Conservation (phyloP, 225 moss, liverwort and hornwort species). For the Thuidium tamariscinum region DNA sequence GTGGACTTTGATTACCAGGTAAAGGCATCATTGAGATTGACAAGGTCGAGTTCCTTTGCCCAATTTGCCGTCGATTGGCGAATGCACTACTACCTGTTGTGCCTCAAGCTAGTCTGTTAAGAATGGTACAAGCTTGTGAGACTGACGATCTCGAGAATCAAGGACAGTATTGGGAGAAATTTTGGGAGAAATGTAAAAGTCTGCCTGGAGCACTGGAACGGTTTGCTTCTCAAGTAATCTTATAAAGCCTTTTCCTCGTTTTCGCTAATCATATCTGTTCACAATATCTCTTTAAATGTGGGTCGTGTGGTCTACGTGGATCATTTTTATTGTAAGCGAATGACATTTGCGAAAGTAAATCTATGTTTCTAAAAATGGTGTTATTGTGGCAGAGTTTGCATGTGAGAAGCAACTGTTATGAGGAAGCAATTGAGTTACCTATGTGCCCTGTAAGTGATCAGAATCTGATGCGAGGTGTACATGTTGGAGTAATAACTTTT, state of each 20-base stretch:
- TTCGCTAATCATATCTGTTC: background rate
- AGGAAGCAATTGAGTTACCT: conserved; percentile 43
- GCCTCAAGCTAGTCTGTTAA: conserved; percentile 51
- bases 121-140: conserved; percentile 22
- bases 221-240: conserved; percentile 37
- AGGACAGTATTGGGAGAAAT: conserved; percentile 20
- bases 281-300: background rate
- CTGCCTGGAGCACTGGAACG: conserved; percentile 23
- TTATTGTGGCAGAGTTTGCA: conserved; percentile 52
- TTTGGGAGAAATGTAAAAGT: conserved; percentile 20
- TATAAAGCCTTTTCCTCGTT: background rate
- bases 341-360: background rate
- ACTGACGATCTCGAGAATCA: conserved; percentile 25
- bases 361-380: background rate
- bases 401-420: conserved; percentile 47
- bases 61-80: conserved; percentile 89
- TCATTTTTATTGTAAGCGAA: background rate
- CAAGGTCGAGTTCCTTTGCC: conserved; percentile 82
- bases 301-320: background rate
- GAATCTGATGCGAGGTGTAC: background rate
- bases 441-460: conserved; percentile 54
- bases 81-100: conserved; percentile 87
- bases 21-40: conserved; percentile 71
- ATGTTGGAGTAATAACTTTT: background rate
- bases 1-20: conserved; percentile 34